phyloP scores from a whole-genome alignment of 257 asterid species.

The Cruciata laevipes region DNA sequence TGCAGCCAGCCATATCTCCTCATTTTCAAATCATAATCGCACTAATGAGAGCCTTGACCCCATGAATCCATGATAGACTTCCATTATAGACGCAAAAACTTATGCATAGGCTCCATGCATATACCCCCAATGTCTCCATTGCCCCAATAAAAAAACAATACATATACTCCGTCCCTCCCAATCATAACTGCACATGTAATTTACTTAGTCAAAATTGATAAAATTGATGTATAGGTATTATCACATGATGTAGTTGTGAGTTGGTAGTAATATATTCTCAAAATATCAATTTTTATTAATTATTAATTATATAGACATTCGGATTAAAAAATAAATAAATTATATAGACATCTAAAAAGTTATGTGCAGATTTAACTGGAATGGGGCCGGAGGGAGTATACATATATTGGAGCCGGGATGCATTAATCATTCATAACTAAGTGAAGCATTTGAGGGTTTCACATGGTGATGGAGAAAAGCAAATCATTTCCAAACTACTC shows the following conservation, averaged over 20 bases:
- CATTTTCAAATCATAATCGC: constrained; percentile 30
- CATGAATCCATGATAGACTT: constrained; percentile 58
- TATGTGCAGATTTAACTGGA: too few species aligned
- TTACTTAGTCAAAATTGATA: too few species aligned
- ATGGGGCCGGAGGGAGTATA: too few species aligned
- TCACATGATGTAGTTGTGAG: too few species aligned
- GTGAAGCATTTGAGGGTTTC: neutral
- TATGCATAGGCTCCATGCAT: constrained; percentile 40
- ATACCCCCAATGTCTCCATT: constrained; percentile 11
- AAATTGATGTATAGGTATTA: too few species aligned
- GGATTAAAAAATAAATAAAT: too few species aligned
- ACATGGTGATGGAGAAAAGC: constrained; percentile 53
- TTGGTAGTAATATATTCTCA: too few species aligned
- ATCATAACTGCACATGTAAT: too few species aligned
- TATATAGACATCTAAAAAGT: too few species aligned
- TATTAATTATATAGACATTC: too few species aligned
- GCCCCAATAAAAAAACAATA: neutral
- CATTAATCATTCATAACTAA: constrained; percentile 15
- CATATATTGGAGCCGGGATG: neutral
- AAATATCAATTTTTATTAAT: too few species aligned
- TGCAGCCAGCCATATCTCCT: constrained; percentile 1
- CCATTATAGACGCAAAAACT: constrained; percentile 35
- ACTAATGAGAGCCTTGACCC: constrained; percentile 5
- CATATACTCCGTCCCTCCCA: too few species aligned
- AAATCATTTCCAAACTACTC: constrained; percentile 72